Conservation (phyloP, 768 basidiomycete genomes). For the Boletus sp. region DNA sequence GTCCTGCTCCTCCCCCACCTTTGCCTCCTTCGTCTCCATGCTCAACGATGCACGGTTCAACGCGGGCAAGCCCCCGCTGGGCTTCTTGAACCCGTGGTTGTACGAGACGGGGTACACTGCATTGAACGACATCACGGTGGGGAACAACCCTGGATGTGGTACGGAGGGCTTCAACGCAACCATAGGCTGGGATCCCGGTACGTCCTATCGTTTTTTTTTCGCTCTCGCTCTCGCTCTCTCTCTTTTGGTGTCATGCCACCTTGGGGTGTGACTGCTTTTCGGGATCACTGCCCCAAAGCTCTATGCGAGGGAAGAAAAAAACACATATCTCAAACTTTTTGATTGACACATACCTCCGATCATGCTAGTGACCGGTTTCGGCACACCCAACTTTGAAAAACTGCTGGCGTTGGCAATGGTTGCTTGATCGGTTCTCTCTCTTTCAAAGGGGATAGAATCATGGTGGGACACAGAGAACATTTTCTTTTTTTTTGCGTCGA, state of each 20-base stretch:
- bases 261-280: background rate
- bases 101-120: conserved; percentile 36
- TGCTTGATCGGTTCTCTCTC: background rate
- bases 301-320: no score
- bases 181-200: conserved; percentile 60
- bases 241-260: background rate
- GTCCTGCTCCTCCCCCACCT: conserved; percentile 60
- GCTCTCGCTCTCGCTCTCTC: no score
- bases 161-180: conserved; percentile 62
- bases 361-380: conserved; percentile 48
- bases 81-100: conserved; percentile 64
- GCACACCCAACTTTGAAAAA: conserved; percentile 51
- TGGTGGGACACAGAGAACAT: no score
- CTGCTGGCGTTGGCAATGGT: conserved; percentile 38
- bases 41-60: conserved; percentile 60
- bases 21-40: conserved; percentile 61
- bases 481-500: no score
- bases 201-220: conserved; percentile 10
- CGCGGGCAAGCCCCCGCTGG: conserved; percentile 43
- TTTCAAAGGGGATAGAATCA: no score
- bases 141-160: conserved; percentile 58
- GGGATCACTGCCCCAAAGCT: background rate
- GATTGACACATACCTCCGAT: background rate
- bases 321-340: no score
- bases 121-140: conserved; percentile 58